Evolutionary conservation across 2,329 filamentous ascomycete species (phyloP), one percentile per base, ranked within the genome.

Genomic region (Thielaviopsis euricoi): DNA sequence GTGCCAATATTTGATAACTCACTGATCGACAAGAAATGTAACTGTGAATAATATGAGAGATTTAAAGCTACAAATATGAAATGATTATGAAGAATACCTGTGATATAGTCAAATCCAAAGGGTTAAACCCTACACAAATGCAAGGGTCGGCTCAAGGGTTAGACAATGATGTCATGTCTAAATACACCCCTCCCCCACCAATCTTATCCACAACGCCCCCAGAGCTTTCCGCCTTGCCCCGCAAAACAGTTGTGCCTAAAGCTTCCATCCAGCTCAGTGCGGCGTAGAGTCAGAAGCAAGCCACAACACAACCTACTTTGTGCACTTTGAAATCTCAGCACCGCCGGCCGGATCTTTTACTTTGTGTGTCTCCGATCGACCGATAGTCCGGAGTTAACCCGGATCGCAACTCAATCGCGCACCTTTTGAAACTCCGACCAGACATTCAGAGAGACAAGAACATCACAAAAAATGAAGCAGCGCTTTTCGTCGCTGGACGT

Each of bases 401-500:
- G 40, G 40, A 46, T 17, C n/a, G 15, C n/a, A n/a, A n/a, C n/a
- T n/a, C n/a, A n/a, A n/a, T 17, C 3, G 19, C 25, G 9, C 25
- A 5, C 9, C 19, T 5, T 19, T 19, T 19, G 3, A n/a, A 2
- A 4, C 17, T 4, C 5, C 17, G 2, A 46, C 9, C 40, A 17
- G 9, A n/a, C 17, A 4, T 10, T 7, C 40, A 46, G n/a, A n/a
- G 13, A n/a, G 12, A 3, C 40, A 46, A 12, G 13, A 13, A 40
- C 29, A 33, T 33, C 15, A 22, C 26, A 4, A 65, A 74, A 66
- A 55, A 89, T 89, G 85, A 89, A 89, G 76, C 85, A 88, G 69
- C 75, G 85, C 64, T 88, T 87, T 69, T 88, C 85, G 13, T 88
- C 85, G n/a, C 70, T 89, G 59, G 86, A 89, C 67, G 84, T 89